These are phyloP conservation scores for Aspergillus ruber DNA, from an alignment of 2,329 filamentous ascomycete genomes.

Conservation along the genomic window DNA sequence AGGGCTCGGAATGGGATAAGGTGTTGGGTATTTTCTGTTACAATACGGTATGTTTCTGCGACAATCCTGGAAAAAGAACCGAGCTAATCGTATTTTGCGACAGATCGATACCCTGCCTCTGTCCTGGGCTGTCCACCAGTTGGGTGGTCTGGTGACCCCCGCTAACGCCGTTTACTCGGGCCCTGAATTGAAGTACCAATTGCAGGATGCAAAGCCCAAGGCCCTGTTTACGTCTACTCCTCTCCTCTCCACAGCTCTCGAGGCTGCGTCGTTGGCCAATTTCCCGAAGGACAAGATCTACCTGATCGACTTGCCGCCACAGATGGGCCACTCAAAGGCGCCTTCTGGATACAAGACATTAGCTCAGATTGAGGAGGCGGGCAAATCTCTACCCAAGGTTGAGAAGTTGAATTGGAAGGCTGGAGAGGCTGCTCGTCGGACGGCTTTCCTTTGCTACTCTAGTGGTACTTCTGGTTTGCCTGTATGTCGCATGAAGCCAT, in stretches of 20 bases:
- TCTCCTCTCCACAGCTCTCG: slow-evolving; percentile 57
- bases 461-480: slow-evolving; percentile 74
- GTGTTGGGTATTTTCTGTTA: slow-evolving; percentile 70
- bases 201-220: slow-evolving; percentile 62
- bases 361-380: slow-evolving; percentile 59
- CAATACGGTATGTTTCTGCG: slow-evolving; percentile 57
- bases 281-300: slow-evolving; percentile 62
- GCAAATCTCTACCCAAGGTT: slow-evolving; percentile 38
- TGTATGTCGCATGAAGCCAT: slow-evolving; percentile 34
- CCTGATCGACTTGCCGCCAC: slow-evolving; percentile 60
- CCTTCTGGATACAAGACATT: slow-evolving; percentile 54
- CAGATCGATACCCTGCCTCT: slow-evolving; percentile 70
- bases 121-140: slow-evolving; percentile 65
- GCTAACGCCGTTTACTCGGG: slow-evolving; percentile 70
- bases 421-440: slow-evolving; percentile 50
- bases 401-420: slow-evolving; percentile 37
- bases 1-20: slow-evolving; percentile 74
- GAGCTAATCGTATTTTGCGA: background rate
- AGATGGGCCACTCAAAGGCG: slow-evolving; percentile 41
- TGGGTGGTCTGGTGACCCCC: slow-evolving; percentile 67
- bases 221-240: slow-evolving; percentile 66
- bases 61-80: background rate
- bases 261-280: slow-evolving; percentile 57
- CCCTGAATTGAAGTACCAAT: slow-evolving; percentile 64
- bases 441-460: slow-evolving; percentile 72